Conservation (phyloP, 2,329 filamentous ascomycete species). For the Diaporthe ampelina region DNA sequence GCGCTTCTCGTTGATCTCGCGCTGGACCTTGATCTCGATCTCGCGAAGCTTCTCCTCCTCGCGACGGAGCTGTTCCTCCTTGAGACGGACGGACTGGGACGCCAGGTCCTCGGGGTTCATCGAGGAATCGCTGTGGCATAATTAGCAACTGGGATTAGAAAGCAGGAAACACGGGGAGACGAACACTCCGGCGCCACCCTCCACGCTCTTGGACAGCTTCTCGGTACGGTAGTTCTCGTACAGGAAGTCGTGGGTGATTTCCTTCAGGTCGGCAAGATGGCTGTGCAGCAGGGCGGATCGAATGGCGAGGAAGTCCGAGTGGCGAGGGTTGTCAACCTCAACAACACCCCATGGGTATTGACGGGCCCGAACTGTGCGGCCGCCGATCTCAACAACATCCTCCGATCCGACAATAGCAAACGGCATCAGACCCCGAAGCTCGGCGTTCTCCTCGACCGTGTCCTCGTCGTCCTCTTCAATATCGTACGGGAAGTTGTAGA, state of each 20-base stretch:
- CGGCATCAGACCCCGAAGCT: conserved; percentile 96
- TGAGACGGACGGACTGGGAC: conserved; percentile 96
- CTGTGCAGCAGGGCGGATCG: conserved; percentile 96
- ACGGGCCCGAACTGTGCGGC: conserved; percentile 90
- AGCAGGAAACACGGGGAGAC: conserved; percentile 56
- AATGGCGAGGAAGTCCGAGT: conserved; percentile 98
- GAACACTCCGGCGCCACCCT: conserved; percentile 89
- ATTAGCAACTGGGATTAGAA: conserved; percentile 48
- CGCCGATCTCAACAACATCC: conserved; percentile 93
- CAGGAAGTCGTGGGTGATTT: conserved; percentile 99
- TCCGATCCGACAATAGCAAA: conserved; percentile 99
- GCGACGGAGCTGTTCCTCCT: conserved; percentile 98
- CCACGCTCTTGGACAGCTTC: conserved; percentile 99
- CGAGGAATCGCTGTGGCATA: conserved; percentile 75
- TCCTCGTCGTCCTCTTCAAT: conserved; percentile 99
- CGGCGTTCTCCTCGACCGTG: conserved; percentile 98
- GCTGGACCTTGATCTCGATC: conserved; percentile 99
- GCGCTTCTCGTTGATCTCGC: conserved; percentile 99
- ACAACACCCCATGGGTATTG: conserved; percentile 99
- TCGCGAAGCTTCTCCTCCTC: conserved; percentile 99
- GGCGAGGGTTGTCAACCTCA: conserved; percentile 98
- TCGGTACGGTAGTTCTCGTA: conserved; percentile 99
- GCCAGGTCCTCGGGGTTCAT: conserved; percentile 99
- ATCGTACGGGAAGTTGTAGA: conserved; percentile 99
- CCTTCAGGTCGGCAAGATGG: conserved; percentile 97